Base-by-base conservation (phyloP, 208 protist species). In the Trypanosoma platydactyli region DNA sequence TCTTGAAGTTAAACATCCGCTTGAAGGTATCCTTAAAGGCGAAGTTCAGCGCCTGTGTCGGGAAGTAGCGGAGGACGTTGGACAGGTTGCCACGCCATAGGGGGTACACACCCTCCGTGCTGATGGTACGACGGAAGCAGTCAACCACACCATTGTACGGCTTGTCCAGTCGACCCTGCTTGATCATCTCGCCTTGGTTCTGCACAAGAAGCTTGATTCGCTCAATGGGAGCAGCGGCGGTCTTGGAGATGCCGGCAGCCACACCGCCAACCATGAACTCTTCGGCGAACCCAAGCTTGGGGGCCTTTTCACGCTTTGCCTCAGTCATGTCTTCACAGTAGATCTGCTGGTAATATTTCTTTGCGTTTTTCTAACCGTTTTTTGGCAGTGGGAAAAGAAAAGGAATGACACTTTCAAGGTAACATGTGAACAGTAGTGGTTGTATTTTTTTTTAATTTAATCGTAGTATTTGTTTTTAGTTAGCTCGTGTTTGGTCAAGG, bases 41-140 rank as follows among this genome's bases (percentile, higher is more conserved):
- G 68, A 99, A 98, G 96, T 99, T 99, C 53, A 99, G 88, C 25
- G 97, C 98, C 88, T 99, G 97, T 41, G 97, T 99, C 56, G 98
- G 98, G 89, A 99, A 98, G 91, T 99, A 99, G 61, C 98, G 94
- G 62, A 99, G 76, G 18, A 98, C 82, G 81, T 99, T 99, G 35
- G 96, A 91, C 22, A 95, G 61, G 93, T 99, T 99, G 60, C 98
- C 98, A 72, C 97, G 91, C 97, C 98, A 99, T 64, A 99, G 94
- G 27, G 98, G 69, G 41, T 74, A 72, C 38, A 98, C 51, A 70
- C 98, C 98, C 86, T 99, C 83, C 64, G 97, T 95, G 50, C 59
- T 75, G 44, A 85, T 29, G 42, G 98, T 97, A 64, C 97, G 94
- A 20, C 27, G 66, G 77, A 98, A 97, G 89, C 95, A 98, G 83